Conservation (phyloP, 805 yeast species). For the Wickerhamiella qilinensis region DNA sequence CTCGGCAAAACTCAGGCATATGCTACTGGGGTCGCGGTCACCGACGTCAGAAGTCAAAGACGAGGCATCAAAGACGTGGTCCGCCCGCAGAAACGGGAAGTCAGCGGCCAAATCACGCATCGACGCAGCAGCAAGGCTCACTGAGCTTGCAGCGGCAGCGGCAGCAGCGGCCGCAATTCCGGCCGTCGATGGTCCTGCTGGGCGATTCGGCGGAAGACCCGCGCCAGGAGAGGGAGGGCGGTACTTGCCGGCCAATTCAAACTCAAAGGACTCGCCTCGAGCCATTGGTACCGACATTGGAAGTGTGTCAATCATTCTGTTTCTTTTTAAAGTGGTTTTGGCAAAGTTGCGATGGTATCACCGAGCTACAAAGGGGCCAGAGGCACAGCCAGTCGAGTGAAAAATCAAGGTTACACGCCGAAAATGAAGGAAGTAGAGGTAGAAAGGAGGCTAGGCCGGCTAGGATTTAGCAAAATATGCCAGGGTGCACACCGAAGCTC, state of each 20-base stretch:
- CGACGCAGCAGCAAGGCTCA: background rate
- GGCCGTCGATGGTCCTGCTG: background rate
- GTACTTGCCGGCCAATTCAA: background rate
- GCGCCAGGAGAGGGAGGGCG: background rate
- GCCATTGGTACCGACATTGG: background rate
- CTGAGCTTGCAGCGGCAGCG: background rate
- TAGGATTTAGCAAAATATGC: too few species aligned
- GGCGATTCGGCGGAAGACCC: background rate
- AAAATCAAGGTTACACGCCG: too few species aligned
- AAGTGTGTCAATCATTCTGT: background rate
- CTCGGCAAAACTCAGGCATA: slow-evolving; percentile 22
- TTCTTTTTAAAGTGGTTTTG: too few species aligned
- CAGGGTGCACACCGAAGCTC: too few species aligned
- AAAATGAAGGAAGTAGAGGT: too few species aligned
- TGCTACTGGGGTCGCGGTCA: slow-evolving; percentile 19
- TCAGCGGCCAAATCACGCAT: slow-evolving; percentile 7
- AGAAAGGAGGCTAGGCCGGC: too few species aligned
- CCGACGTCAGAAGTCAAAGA: slow-evolving; percentile 11
- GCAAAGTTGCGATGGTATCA: too few species aligned
- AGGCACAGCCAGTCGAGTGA: too few species aligned
- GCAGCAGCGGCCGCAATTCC: background rate
- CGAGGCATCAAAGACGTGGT: slow-evolving; percentile 21
- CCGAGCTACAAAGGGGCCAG: too few species aligned
- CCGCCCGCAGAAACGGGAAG: slow-evolving; percentile 22
- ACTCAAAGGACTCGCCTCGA: background rate